Evolutionary conservation across 2,329 filamentous ascomycete genomes (phyloP).

Genomic region (Colletotrichum sidae): DNA sequence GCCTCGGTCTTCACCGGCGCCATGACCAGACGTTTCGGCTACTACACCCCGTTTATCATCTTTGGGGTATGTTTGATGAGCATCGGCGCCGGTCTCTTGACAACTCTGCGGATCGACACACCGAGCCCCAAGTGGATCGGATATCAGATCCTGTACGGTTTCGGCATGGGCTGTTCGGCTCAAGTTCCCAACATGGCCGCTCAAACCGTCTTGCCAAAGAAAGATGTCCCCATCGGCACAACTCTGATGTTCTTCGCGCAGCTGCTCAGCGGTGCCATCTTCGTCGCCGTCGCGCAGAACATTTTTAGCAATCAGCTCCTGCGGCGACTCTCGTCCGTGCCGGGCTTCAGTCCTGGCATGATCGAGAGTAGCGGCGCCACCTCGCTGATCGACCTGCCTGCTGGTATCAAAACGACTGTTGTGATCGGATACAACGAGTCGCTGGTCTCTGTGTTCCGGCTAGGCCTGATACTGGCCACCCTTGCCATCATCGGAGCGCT

Average conservation of each 20-base stretch:
- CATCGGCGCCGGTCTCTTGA: constrained; percentile 48
- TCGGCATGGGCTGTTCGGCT: constrained; percentile 47
- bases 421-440: constrained; percentile 66
- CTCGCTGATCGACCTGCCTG: not conserved
- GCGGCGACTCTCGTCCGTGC: constrained; percentile 49
- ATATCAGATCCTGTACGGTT: constrained; percentile 42
- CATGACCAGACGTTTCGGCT: constrained; percentile 52
- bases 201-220: constrained; percentile 54
- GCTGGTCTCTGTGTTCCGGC: constrained; percentile 64
- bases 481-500: constrained; percentile 62
- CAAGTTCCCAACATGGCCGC: constrained; percentile 58
- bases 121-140: constrained; percentile 43
- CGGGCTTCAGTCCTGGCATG: constrained; percentile 45
- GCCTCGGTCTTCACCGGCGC: constrained; percentile 48
- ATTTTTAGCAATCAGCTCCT: constrained; percentile 62
- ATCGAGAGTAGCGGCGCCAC: constrained; percentile 53
- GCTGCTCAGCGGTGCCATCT: constrained; percentile 57
- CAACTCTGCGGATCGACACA: constrained; percentile 46
- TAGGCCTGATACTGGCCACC: constrained; percentile 61
- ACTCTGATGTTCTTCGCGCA: constrained; percentile 58
- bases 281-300: constrained; percentile 62
- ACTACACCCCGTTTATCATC: constrained; percentile 58
- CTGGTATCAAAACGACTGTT: constrained; percentile 9
- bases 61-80: constrained; percentile 52
- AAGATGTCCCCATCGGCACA: constrained; percentile 59